Evolutionary conservation across 345 rosid species (phyloP), one percentile per base, ranked within the genome.

Genomic region (Acer yangbiense): DNA sequence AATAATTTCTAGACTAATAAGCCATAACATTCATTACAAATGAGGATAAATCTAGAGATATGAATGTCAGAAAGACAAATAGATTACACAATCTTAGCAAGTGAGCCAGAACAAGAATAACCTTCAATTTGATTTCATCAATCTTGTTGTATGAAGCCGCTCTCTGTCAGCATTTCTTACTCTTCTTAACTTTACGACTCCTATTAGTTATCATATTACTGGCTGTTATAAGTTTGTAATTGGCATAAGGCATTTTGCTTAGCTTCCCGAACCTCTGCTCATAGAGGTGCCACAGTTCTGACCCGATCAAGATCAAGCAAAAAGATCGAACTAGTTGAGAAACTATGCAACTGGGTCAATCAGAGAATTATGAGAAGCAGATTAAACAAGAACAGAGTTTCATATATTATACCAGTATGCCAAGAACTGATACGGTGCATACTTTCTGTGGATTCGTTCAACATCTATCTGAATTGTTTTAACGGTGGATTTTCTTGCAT

Each of bases 211-310:
- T 80, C 90, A 88, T 83, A 55, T 85, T 83, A 68, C 85, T 82
- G 67, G 88, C 87, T 8, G 91, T 85, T 64, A 86, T 83, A 62
- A 82, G 82, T 67, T 82, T 82, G 73, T 86, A 88, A 71, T 76
- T 72, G 18, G 87, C 75, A 65, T 58, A 17, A 21, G 85, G 82
- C 83, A 88, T 68, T 71, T 74, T 80, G 58, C 83, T 85, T 23
- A 86, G 23, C 65, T 80, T 82, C 71, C 88, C 89, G 76, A 88
- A 88, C 52, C 83, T 83, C 78, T 83, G 74, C 82, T 79, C 86
- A 0, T 86, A 88, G 69, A 78, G 83, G 78, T 86, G 79, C 89
- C 89, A 86, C 48, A 88, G 14, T 20, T 88, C 91, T 58, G 87
- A 85, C 91, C 89, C 86, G 85, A 67, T 69, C 74, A 77, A 48